A percentile compares a stretch with the other conserved stretches of the same genome.
Evolutionary conservation across 352 stramenopile species (phyloP).

Genomic region (Globisporangium spinosum): DNA sequence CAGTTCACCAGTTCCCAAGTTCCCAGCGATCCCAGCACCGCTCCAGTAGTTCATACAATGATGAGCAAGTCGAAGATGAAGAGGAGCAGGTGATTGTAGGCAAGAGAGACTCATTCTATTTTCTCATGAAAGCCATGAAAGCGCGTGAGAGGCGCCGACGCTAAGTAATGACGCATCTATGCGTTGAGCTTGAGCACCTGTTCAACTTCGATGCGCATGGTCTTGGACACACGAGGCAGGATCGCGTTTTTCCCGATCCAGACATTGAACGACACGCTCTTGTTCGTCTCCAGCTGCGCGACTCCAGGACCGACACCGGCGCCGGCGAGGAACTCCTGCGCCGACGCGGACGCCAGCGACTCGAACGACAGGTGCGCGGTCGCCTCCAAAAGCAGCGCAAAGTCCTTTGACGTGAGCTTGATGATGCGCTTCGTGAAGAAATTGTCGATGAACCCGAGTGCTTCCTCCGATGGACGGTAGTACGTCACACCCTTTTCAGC

Average conservation of each 20-base stretch:
- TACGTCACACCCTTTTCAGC: conserved; percentile 60
- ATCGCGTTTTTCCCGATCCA: conserved; percentile 73
- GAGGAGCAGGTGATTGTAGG: conserved; percentile 32
- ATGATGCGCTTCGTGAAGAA: conserved; percentile 86
- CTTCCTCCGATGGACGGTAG: conserved; percentile 87
- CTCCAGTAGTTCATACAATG: not conserved
- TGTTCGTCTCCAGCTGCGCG: conserved; percentile 37
- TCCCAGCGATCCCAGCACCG: not conserved
- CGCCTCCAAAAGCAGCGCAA: conserved; percentile 43
- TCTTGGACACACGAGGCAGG: conserved; percentile 74
- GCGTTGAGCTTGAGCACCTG: conserved; percentile 31
- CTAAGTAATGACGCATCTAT: not conserved
- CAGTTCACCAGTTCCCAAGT: conserved; percentile 14
- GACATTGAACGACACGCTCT: conserved; percentile 63
- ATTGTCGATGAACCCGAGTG: conserved; percentile 76
- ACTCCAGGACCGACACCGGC: conserved; percentile 57
- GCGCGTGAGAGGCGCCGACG: conserved; percentile 15
- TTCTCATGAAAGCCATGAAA: conserved; percentile 57
- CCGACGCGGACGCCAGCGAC: conserved; percentile 29
- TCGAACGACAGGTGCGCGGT: conserved; percentile 55
- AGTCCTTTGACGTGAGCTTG: conserved; percentile 35
- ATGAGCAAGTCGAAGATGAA: not conserved
- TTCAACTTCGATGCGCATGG: conserved; percentile 50
- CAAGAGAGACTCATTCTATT: conserved; percentile 82
- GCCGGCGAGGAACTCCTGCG: conserved; percentile 29